Evolutionary conservation across 129 eudicot species (phyloP), one percentile per base, ranked within the genome.

Genomic region (Logfia minima): DNA sequence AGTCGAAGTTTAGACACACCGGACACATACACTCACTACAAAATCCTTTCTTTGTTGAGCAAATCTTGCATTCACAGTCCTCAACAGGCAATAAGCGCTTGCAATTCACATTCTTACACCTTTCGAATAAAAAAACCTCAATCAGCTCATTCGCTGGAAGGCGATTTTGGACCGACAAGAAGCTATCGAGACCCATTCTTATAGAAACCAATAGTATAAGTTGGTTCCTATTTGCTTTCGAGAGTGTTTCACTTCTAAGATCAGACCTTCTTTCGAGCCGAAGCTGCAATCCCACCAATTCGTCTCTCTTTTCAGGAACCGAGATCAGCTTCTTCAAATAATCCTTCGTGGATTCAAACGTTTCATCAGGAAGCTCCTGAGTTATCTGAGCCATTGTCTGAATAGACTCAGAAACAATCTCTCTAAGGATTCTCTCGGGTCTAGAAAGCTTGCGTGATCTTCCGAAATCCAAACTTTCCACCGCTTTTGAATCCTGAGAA

Each of bases 1-100:
- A 90, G 73, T 92, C 98, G 17, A 92, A 92, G 74, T 92, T 90
- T 52, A 88, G 78, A 71, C 98, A 92, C 26, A 92, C 89, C 0
- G 96, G 98, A 68, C 98, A 92, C 98, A 92, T 92, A 75, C 98
- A 92, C 63, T 90, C 93, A 22, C 96, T 90, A 66, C 98, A 92
- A 75, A 92, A 92, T 18, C 98, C 98, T 80, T 88, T 86, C 67
- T 86, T 86, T 26, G 90, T 83, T 1, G 98, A 86, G 86, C 98
- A 92, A 74, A 90, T 88, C 82, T 90, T 92, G 87, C 98, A 92
- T n/a, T 92, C 98, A 71, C 98, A 92, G 60, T 92, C 96, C 32
- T 92, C 98, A 45, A 92, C 92, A 0, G 98, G 98, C 51, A 92
- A 76, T 68, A 63, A 11, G 71, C 93, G 80, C 74, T 79, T 90